Evolutionary conservation across 257 asterid genomes (phyloP), one percentile per base, ranked within the genome.

Genomic region (Solanum tarapatanum): DNA sequence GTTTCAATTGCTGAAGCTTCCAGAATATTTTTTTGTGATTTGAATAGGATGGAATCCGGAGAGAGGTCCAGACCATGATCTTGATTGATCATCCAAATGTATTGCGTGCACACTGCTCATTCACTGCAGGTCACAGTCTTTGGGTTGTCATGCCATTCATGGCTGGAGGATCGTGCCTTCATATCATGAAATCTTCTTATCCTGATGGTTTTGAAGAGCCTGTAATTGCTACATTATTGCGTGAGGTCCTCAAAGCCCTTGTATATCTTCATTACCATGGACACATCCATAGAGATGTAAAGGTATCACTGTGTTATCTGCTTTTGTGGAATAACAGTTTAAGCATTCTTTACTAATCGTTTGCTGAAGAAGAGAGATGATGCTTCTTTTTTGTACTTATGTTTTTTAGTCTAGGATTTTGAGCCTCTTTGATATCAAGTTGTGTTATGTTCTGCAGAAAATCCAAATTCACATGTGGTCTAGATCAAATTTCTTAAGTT

Each of bases 91-190:
- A 97, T 86, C 96, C 98, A 86, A 97, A 97, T 95, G 88, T 96
- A 68, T 87, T 97, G 90, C 96, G 96, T 84, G 99, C 99, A 28
- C 95, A 96, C 88, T 96, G 99, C 91, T 96, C 99, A 87, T 97
- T 97, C 92, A 94, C 98, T 13, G 84, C 93, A 32, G 99, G 94
- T 60, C 98, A 96, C 88, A 88, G 91, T 89, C 94, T 97, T 87
- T 97, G 99, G 99, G 98, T 97, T 87, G 99, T 97, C 89, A 96
- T 96, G 99, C 99, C 99, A 41, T 96, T 91, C 94, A 92, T 97
- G 99, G 94, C 95, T 87, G 99, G 97, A 28, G 99, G 99, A 37
- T 97, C 99, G 73, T 95, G 98, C 91, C 99, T 96, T 90, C 99
- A 97, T 92, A 97, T 97, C 82, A 96, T 97, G 90, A 97, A 96